A percentile compares a stretch with the other conserved stretches of the same genome.
These are phyloP conservation scores for Aegilops longissima DNA, from an alignment of 176 grass and related monocot species.

Conservation along the genomic window DNA sequence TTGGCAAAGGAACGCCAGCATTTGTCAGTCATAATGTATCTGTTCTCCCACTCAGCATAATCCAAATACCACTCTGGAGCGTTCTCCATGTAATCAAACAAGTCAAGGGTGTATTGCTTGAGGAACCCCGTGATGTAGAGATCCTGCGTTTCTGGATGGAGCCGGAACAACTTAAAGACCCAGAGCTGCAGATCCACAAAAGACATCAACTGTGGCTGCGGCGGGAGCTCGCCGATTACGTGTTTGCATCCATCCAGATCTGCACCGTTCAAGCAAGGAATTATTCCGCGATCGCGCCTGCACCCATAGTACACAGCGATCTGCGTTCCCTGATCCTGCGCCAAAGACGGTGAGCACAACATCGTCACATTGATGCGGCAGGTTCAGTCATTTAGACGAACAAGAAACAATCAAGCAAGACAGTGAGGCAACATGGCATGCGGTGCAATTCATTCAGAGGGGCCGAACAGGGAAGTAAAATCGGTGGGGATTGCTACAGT, in stretches of 20 bases:
- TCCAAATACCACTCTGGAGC: not conserved
- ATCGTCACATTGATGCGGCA: not conserved
- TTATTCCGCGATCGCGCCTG: not conserved
- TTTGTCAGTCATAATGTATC: not conserved
- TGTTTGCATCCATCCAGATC: not conserved
- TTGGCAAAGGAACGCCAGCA: not conserved
- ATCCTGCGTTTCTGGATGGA: constrained; percentile 1
- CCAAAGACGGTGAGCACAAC: not conserved
- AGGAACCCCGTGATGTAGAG: not conserved
- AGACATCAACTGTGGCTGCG: not conserved
- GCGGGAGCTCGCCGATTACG: not conserved
- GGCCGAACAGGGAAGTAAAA: not conserved
- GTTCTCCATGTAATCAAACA: not conserved
- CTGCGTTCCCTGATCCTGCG: not conserved
- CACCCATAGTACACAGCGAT: not conserved
- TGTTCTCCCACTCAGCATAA: not conserved
- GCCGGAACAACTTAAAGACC: not conserved
- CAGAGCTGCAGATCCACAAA: not conserved
- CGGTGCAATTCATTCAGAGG: not conserved
- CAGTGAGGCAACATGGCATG: not conserved
- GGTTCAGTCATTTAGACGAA: not conserved
- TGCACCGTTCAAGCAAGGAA: not conserved
- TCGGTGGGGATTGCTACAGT: not conserved
- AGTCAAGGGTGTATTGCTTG: not conserved
- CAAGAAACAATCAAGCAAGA: not conserved